phyloP scores from a whole-genome alignment of 345 rosid genomes.

The Kernera saxatilis region DNA sequence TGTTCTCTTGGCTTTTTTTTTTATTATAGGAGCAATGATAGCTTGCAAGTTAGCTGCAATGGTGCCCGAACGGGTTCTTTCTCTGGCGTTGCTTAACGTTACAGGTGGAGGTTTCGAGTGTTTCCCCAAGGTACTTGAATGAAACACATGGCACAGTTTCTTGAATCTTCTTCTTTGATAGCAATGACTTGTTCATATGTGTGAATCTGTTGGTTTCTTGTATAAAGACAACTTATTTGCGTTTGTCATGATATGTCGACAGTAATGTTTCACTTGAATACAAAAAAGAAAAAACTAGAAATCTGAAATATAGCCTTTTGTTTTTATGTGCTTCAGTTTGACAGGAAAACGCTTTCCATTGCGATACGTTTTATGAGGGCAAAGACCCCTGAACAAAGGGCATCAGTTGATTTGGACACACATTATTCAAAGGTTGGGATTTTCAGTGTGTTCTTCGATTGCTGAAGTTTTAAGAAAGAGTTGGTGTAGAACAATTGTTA shows the following conservation, averaged over 20 bases:
- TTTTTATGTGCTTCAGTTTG: constrained; percentile 49
- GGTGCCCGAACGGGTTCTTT: constrained; percentile 74
- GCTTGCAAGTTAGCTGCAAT: constrained; percentile 89
- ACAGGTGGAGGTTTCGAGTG: constrained; percentile 98
- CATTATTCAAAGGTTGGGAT: constrained; percentile 69
- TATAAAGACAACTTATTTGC: neutral
- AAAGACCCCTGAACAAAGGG: constrained; percentile 87
- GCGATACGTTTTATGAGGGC: constrained; percentile 84
- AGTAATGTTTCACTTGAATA: neutral
- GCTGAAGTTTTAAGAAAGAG: neutral
- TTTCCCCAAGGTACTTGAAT: constrained; percentile 69
- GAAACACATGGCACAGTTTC: neutral
- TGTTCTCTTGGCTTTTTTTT: constrained; percentile 18
- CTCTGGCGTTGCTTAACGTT: constrained; percentile 86
- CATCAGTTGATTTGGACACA: constrained; percentile 96
- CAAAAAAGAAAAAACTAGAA: neutral
- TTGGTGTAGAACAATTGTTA: neutral
- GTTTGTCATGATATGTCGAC: neutral
- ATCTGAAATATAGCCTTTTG: neutral
- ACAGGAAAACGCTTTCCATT: constrained; percentile 57
- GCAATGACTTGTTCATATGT: neutral
- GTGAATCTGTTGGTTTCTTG: neutral
- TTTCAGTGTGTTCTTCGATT: neutral
- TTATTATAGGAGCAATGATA: constrained; percentile 76
- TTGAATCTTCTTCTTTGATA: constrained; percentile 6